Percentiles rank a stretch among this genome's conserved stretches.
phyloP scores from a whole-genome alignment of 2,329 filamentous ascomycete species.

The Claviceps africana region DNA sequence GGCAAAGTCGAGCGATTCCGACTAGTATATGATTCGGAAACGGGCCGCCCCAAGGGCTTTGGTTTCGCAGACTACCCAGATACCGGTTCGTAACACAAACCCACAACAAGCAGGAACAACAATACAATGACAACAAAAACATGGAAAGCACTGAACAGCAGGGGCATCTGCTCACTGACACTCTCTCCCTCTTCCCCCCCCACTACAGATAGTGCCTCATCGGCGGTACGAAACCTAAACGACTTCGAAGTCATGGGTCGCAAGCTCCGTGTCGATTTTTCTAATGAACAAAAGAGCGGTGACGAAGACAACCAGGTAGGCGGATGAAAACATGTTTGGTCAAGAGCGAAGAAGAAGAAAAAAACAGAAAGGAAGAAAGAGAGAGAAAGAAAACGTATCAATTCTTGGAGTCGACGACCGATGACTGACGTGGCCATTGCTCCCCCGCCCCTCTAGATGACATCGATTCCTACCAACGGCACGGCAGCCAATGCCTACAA shows the following conservation, averaged over 20 bases:
- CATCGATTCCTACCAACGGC: constrained; percentile 20
- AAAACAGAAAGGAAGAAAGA: too few species aligned
- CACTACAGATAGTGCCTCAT: constrained; percentile 58
- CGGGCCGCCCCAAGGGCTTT: constrained; percentile 87
- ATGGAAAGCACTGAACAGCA: too few species aligned
- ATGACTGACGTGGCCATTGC: not conserved
- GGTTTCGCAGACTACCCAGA: constrained; percentile 95
- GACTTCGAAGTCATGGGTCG: constrained; percentile 91
- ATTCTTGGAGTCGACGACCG: not conserved
- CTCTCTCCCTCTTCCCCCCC: constrained; percentile 7
- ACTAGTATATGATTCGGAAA: constrained; percentile 90
- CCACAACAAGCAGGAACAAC: not conserved
- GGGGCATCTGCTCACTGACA: not conserved
- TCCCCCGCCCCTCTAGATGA: constrained; percentile 4
- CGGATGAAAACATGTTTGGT: not conserved
- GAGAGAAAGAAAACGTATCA: not conserved
- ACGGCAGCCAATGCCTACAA: constrained; percentile 17
- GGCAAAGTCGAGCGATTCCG: constrained; percentile 87
- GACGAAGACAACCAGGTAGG: constrained; percentile 31
- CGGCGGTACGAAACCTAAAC: constrained; percentile 88
- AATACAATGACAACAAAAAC: not conserved
- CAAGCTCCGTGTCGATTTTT: constrained; percentile 90
- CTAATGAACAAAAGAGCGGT: constrained; percentile 72
- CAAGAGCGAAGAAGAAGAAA: too few species aligned
- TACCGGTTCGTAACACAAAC: constrained; percentile 42